Conservation (phyloP, 192 early-diverging fungal species). For the Backusella tuberculispora region DNA sequence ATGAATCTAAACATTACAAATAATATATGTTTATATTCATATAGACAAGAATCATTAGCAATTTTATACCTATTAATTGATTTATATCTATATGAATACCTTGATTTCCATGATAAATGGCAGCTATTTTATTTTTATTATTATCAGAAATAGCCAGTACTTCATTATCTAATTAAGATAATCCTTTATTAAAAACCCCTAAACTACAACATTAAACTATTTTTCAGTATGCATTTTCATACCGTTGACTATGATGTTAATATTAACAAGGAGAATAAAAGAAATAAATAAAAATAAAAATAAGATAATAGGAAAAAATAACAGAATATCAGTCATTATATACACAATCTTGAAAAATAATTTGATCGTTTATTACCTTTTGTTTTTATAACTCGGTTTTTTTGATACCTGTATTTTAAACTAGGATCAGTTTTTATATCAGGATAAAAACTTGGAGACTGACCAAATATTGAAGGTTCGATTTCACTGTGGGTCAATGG, state of each 20-base stretch:
- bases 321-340: not conserved
- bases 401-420: not conserved
- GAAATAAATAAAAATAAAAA: not conserved
- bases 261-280: too few species aligned
- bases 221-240: not conserved
- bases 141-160: not conserved
- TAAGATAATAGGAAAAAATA: not conserved
- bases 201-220: not conserved
- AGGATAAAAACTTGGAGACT: not conserved
- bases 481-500: not conserved
- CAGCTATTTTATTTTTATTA: not conserved
- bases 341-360: not conserved
- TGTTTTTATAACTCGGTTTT: not conserved
- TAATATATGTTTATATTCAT: too few species aligned
- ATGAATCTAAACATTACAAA: too few species aligned
- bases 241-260: not conserved
- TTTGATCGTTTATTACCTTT: not conserved
- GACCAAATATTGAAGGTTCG: not conserved
- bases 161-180: not conserved
- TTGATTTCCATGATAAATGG: not conserved
- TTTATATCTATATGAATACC: not conserved
- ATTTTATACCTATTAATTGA: not conserved
- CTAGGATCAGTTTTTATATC: not conserved
- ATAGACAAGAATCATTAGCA: too few species aligned
- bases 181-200: conserved; percentile 9